phyloP scores from a whole-genome alignment of 2,329 filamentous ascomycete species.

The Aaosphaeria arxii region DNA sequence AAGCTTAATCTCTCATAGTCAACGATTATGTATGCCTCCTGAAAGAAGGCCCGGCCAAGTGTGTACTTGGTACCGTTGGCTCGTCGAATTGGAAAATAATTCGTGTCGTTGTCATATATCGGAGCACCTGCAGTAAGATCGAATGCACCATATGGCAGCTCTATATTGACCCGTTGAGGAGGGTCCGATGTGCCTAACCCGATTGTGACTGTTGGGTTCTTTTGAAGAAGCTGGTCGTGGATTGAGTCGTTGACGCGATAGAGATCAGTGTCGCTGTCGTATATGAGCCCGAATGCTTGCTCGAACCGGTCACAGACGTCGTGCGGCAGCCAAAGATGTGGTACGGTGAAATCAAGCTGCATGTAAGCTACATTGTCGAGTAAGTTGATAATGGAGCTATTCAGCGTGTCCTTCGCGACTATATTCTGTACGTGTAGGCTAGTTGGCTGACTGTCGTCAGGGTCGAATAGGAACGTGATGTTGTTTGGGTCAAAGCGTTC shows the following conservation, averaged over 20 bases:
- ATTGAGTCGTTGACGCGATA: constrained; percentile 39
- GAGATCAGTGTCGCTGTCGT: constrained; percentile 30
- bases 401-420: constrained; percentile 14
- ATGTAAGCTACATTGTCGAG: constrained; percentile 22
- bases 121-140: constrained; percentile 13
- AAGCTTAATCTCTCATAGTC: constrained; percentile 36
- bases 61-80: constrained; percentile 20
- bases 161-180: constrained; percentile 11
- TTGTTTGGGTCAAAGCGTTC: constrained; percentile 14
- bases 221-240: constrained; percentile 23
- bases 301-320: constrained; percentile 33
- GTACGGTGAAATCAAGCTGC: constrained; percentile 29
- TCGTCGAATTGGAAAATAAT: constrained; percentile 31
- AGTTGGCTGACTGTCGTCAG: constrained; percentile 16
- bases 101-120: constrained; percentile 5
- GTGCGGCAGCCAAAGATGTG: constrained; percentile 41
- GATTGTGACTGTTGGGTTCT: constrained; percentile 1
- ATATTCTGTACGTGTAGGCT: constrained; percentile 21
- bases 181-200: neutral
- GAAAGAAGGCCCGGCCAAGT: constrained; percentile 34
- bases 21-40: constrained; percentile 37
- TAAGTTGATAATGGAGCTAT: constrained; percentile 11
- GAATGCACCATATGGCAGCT: constrained; percentile 28
- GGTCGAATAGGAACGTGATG: neutral
- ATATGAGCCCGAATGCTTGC: constrained; percentile 36